A percentile compares a stretch with the other conserved stretches of the same genome.
Conservation (phyloP, 164 flowering plant genomes). For the Santalum album region DNA sequence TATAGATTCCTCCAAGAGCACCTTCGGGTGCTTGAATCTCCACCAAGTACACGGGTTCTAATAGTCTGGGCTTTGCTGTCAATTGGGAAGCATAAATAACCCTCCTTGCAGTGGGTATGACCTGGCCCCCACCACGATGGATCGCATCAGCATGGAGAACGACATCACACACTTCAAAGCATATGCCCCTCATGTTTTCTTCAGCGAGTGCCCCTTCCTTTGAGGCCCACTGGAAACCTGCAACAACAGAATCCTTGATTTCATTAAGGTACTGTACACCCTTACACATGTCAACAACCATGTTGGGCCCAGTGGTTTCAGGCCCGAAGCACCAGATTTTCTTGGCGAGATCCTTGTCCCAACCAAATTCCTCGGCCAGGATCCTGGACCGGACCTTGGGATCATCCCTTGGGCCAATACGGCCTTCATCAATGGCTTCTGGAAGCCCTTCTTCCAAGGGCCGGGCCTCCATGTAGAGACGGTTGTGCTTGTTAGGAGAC, state of each 20-base stretch:
- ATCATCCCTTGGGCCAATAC: slow-evolving; percentile 1
- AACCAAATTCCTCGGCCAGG: slow-evolving; percentile 1
- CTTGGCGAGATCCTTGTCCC: slow-evolving; percentile 5
- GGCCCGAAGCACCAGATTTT: slow-evolving; percentile 4
- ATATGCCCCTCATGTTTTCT: slow-evolving; percentile 3
- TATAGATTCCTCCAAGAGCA: slow-evolving; percentile 3
- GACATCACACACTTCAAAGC: slow-evolving; percentile 4
- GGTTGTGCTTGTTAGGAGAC: slow-evolving; percentile 4
- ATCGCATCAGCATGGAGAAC: slow-evolving; percentile 3
- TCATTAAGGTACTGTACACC: slow-evolving; percentile 5
- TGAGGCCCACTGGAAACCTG: slow-evolving; percentile 6
- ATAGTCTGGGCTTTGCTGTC: neutral
- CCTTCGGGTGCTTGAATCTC: slow-evolving; percentile 1
- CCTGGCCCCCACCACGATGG: slow-evolving; percentile 3
- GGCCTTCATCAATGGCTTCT: slow-evolving; percentile 4
- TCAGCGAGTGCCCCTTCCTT: slow-evolving; percentile 4
- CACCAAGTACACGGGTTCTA: slow-evolving; percentile 2
- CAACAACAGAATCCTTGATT: slow-evolving; percentile 3
- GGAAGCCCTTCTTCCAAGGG: slow-evolving; percentile 2
- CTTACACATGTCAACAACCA: slow-evolving; percentile 5
- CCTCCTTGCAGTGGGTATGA: slow-evolving; percentile 2
- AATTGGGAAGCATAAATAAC: neutral
- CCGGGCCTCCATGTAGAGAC: slow-evolving; percentile 2
- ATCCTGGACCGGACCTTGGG: neutral
- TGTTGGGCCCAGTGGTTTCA: slow-evolving; percentile 3